phyloP scores from a whole-genome alignment of 805 yeast genomes.

The Candida glaebosa region DNA sequence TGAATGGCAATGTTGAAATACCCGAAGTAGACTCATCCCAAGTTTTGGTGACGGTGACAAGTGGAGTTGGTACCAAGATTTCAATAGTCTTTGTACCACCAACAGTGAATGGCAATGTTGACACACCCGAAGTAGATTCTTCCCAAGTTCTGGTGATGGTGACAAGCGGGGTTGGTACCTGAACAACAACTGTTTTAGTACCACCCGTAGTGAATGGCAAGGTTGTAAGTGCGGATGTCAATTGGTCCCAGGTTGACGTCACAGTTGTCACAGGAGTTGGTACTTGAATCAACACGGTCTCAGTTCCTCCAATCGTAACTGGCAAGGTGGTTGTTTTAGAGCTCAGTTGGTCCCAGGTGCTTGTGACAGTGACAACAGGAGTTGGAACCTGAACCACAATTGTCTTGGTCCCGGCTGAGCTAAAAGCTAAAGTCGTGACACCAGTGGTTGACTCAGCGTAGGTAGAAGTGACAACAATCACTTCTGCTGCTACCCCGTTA shows the following conservation, averaged over 20 bases:
- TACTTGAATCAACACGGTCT: not conserved
- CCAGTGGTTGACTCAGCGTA: conserved; percentile 4
- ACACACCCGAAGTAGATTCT: not conserved
- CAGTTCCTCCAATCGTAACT: conserved; percentile 5
- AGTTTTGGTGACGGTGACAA: conserved; percentile 7
- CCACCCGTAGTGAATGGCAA: conserved; percentile 5
- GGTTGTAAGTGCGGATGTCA: conserved; percentile 10
- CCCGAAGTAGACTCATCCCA: not conserved
- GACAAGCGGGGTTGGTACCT: conserved; percentile 9
- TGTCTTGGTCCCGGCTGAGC: conserved; percentile 5
- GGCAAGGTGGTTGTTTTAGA: conserved; percentile 6
- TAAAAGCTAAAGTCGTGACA: conserved; percentile 4
- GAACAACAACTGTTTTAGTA: conserved; percentile 11
- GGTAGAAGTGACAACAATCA: not conserved
- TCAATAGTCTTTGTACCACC: conserved; percentile 4
- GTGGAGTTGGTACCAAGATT: conserved; percentile 12
- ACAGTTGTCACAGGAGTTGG: conserved; percentile 11
- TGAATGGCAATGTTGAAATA: conserved; percentile 1
- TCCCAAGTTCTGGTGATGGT: not conserved
- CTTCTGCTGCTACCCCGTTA: not conserved
- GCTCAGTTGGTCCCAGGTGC: not conserved
- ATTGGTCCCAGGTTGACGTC: conserved; percentile 1
- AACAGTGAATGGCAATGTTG: conserved; percentile 5
- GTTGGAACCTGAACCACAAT: conserved; percentile 1
- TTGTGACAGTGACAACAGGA: not conserved